A percentile compares a stretch with the other conserved stretches of the same genome.
phyloP scores from a whole-genome alignment of 768 basidiomycete species.

The Podaxis pistillaris region DNA sequence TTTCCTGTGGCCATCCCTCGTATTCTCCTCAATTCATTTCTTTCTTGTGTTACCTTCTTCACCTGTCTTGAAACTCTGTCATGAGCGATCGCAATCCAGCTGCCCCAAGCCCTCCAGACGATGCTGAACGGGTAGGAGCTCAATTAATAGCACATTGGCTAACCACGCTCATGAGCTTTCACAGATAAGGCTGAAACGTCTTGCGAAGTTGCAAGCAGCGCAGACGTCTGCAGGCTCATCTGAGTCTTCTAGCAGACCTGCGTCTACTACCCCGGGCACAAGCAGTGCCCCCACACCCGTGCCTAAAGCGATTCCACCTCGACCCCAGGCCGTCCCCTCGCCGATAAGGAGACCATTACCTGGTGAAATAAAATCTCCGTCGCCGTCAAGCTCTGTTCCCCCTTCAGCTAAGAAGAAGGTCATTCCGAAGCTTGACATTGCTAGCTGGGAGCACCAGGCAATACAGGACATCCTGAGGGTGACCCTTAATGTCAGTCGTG shows the following conservation, averaged over 20 bases:
- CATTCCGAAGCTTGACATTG: slow-evolving; percentile 42
- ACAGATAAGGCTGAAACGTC: slow-evolving; percentile 89
- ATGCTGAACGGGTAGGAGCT: slow-evolving; percentile 72
- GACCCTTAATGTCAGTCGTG: slow-evolving; percentile 66
- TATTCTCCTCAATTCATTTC: neutral
- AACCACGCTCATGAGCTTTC: slow-evolving; percentile 13
- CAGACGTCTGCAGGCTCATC: slow-evolving; percentile 21
- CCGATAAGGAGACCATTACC: slow-evolving; percentile 35
- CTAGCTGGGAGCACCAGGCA: slow-evolving; percentile 72
- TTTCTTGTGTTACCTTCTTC: neutral
- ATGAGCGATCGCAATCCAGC: slow-evolving; percentile 25
- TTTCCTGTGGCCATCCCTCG: neutral
- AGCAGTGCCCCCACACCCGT: slow-evolving; percentile 7
- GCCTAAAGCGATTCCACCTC: slow-evolving; percentile 24
- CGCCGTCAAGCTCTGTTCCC: slow-evolving; percentile 29
- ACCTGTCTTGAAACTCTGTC: neutral
- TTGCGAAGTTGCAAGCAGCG: slow-evolving; percentile 73
- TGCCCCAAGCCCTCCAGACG: slow-evolving; percentile 57
- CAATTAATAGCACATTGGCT: neutral
- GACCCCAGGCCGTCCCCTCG: slow-evolving; percentile 36
- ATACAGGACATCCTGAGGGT: slow-evolving; percentile 70
- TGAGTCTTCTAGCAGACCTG: slow-evolving; percentile 25
- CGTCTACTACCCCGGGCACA: slow-evolving; percentile 18
- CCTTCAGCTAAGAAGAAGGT: slow-evolving; percentile 48
- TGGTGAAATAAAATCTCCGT: slow-evolving; percentile 26